These are phyloP conservation scores for Dothideomycetidae sp. DNA, from an alignment of 2,329 filamentous ascomycete species.

Conservation along the genomic window DNA sequence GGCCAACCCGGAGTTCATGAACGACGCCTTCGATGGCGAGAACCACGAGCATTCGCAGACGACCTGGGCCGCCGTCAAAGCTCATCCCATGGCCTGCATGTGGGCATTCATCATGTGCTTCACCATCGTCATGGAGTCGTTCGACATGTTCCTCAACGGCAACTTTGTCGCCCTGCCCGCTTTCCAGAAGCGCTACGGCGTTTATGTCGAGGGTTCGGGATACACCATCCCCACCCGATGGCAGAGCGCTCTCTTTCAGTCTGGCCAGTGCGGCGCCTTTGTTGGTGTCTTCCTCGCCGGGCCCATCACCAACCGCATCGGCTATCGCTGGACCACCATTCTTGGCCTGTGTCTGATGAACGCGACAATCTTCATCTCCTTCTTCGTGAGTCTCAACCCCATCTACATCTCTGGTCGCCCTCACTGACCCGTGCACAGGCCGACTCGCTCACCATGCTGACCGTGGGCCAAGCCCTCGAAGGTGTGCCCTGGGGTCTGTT, in stretches of 20 bases:
- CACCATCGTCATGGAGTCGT: conserved; percentile 51
- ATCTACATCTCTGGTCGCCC: not conserved
- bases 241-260: conserved; percentile 44
- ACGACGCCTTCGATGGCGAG: conserved; percentile 44
- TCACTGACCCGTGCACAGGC: no score
- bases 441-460: conserved; percentile 31
- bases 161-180: conserved; percentile 40
- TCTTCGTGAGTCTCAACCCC: conserved; percentile 35
- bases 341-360: conserved; percentile 42
- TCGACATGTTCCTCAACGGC: conserved; percentile 47
- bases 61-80: conserved; percentile 35
- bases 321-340: conserved; percentile 48
- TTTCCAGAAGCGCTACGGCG: conserved; percentile 37
- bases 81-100: conserved; percentile 38
- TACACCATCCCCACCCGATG: conserved; percentile 38
- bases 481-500: conserved; percentile 53
- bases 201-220: conserved; percentile 17
- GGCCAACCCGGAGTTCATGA: conserved; percentile 29
- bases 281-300: conserved; percentile 46
- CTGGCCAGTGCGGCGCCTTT: conserved; percentile 44
- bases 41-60: conserved; percentile 38
- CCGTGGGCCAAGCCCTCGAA: conserved; percentile 44
- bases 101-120: conserved; percentile 44
- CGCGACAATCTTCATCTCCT: conserved; percentile 45
- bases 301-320: conserved; percentile 44